These are phyloP conservation scores for Oidium heveae DNA, from an alignment of 2,329 filamentous ascomycete species.

Conservation along the genomic window DNA sequence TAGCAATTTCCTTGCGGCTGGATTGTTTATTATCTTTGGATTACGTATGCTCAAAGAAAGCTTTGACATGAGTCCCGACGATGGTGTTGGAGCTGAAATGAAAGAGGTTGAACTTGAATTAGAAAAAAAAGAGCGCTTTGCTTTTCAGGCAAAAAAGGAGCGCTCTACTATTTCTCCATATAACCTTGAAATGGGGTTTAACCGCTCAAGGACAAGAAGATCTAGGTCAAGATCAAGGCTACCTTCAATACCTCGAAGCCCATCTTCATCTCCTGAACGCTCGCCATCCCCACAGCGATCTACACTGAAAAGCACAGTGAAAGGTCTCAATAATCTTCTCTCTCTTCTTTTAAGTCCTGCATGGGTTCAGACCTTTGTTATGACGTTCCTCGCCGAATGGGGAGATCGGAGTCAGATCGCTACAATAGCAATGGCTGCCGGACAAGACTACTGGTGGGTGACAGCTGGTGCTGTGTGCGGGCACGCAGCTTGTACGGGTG, in stretches of 20 bases:
- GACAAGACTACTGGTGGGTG: slow-evolving; percentile 98
- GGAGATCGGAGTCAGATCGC: slow-evolving; percentile 94
- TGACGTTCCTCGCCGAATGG: slow-evolving; percentile 98
- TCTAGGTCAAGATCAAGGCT: slow-evolving; percentile 51
- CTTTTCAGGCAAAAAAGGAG: slow-evolving; percentile 37
- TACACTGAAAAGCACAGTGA: slow-evolving; percentile 19
- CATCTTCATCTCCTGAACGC: slow-evolving; percentile 49
- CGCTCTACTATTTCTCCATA: slow-evolving; percentile 50
- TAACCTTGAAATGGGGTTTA: slow-evolving; percentile 55
- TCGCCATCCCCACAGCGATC: slow-evolving; percentile 15
- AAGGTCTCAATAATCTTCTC: slow-evolving; percentile 63
- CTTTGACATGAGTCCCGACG: slow-evolving; percentile 64
- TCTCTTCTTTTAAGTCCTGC: slow-evolving; percentile 77
- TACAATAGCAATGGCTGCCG: slow-evolving; percentile 95
- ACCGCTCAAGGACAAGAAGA: slow-evolving; percentile 33
- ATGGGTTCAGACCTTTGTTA: slow-evolving; percentile 96
- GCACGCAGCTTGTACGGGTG: slow-evolving; percentile 71
- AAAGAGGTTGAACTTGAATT: slow-evolving; percentile 86
- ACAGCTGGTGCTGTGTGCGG: slow-evolving; percentile 69
- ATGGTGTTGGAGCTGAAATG: slow-evolving; percentile 92
- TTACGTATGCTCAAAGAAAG: slow-evolving; percentile 65
- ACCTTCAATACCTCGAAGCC: slow-evolving; percentile 55
- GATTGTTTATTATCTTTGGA: slow-evolving; percentile 76
- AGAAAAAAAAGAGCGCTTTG: slow-evolving; percentile 70
- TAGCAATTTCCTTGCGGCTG: slow-evolving; percentile 66